Conservation (phyloP, 352 stramenopile species). For the Globisporangium iwayamae region DNA sequence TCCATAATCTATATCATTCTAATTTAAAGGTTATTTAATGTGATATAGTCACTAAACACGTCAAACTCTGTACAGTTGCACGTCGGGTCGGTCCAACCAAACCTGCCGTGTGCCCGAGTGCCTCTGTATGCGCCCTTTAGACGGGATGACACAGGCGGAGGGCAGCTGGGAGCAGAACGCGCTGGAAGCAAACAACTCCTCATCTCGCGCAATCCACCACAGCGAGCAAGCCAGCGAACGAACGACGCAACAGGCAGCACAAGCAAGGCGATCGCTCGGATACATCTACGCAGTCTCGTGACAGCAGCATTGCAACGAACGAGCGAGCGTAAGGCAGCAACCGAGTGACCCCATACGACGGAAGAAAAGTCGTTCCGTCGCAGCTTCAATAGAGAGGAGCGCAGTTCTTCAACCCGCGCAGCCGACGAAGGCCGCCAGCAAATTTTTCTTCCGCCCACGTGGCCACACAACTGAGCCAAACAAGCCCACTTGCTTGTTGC, state of each 20-base stretch:
- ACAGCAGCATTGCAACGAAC: not conserved
- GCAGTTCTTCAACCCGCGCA: not conserved
- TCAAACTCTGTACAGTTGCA: not conserved
- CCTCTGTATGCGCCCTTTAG: not conserved
- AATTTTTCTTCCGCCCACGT: conserved; percentile 1
- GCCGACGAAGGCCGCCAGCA: not conserved
- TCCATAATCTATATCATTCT: no score
- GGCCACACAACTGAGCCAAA: not conserved
- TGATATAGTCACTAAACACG: no score
- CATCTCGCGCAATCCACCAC: not conserved
- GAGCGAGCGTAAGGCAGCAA: not conserved
- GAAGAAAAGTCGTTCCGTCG: not conserved
- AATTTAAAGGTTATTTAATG: no score
- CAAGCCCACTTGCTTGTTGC: not conserved
- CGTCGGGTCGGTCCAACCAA: not conserved
- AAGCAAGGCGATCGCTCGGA: not conserved
- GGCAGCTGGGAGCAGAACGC: not conserved
- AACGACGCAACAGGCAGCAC: not conserved
- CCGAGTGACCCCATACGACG: not conserved
- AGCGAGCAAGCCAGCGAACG: not conserved
- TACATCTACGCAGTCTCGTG: not conserved
- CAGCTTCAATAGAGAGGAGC: conserved; percentile 1
- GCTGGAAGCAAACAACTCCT: not conserved
- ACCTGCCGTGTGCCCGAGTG: not conserved
- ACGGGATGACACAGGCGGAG: not conserved